phyloP scores from a whole-genome alignment of 2,329 filamentous ascomycete genomes.

The Trichoderma simmonsii region DNA sequence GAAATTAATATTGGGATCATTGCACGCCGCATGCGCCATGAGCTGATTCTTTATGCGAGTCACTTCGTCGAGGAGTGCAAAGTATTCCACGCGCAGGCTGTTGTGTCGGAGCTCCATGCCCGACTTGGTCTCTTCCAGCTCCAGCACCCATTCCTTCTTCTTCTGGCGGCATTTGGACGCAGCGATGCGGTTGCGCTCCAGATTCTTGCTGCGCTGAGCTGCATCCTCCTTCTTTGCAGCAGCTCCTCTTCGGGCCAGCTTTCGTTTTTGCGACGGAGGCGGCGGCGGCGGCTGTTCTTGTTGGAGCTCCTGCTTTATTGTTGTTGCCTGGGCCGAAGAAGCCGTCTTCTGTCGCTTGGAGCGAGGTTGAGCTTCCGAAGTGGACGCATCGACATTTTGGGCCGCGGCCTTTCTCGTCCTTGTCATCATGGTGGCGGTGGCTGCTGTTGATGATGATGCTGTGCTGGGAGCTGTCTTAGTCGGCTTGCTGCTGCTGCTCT shows the following conservation, averaged over 20 bases:
- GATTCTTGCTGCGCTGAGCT: slow-evolving; percentile 50
- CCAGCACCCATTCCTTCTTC: slow-evolving; percentile 52
- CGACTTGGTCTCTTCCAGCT: slow-evolving; percentile 46
- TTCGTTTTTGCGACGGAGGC: background rate
- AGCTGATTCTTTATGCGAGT: slow-evolving; percentile 48
- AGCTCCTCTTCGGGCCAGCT: background rate
- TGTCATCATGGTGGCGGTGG: background rate
- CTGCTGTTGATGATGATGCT: background rate
- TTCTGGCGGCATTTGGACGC: slow-evolving; percentile 73
- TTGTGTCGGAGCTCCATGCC: slow-evolving; percentile 44
- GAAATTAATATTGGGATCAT: slow-evolving; percentile 50
- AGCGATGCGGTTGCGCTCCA: slow-evolving; percentile 69
- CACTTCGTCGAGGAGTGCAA: slow-evolving; percentile 42
- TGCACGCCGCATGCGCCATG: slow-evolving; percentile 52
- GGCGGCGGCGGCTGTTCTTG: background rate
- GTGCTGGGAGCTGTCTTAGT: background rate
- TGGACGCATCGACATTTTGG: background rate
- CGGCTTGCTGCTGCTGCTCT: background rate
- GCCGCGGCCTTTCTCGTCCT: slow-evolving; percentile 1
- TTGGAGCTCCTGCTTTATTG: slow-evolving; percentile 1
- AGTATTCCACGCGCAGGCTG: slow-evolving; percentile 43
- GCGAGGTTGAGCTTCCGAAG: background rate
- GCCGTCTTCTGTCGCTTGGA: slow-evolving; percentile 14
- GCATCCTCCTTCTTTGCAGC: slow-evolving; percentile 1
- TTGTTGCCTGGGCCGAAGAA: background rate